Conservation (phyloP, 768 basidiomycete genomes). For the Lyophyllum atratum region DNA sequence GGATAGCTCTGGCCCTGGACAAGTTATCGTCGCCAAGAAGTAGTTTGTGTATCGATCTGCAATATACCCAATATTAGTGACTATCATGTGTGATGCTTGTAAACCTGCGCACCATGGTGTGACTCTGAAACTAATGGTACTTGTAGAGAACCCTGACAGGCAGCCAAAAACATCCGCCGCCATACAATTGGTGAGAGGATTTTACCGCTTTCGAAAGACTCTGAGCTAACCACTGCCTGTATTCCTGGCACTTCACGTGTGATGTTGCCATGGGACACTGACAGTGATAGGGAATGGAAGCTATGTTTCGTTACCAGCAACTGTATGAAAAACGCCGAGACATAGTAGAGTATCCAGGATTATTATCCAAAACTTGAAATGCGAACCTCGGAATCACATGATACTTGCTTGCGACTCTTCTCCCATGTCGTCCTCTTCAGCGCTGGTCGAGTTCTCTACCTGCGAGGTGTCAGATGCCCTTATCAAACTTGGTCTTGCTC, state of each 20-base stretch:
- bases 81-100: neutral
- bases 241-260: too few relatives aligned
- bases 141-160: too few relatives aligned
- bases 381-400: neutral
- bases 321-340: too few relatives aligned
- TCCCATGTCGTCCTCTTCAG: conserved; percentile 26
- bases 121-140: neutral
- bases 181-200: too few relatives aligned
- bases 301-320: too few relatives aligned
- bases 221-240: too few relatives aligned
- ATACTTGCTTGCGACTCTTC: neutral
- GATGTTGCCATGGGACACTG: too few relatives aligned
- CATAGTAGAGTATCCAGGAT: too few relatives aligned
- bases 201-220: too few relatives aligned
- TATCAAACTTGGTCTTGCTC: conserved; percentile 69
- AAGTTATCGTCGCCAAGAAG: neutral
- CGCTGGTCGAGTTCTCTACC: conserved; percentile 48
- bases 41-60: neutral
- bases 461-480: conserved; percentile 91
- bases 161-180: too few relatives aligned
- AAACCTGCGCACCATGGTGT: neutral
- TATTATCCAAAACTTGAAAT: too few relatives aligned
- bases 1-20: neutral
- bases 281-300: too few relatives aligned
- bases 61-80: neutral